Base-by-base conservation (phyloP, 2,329 filamentous ascomycete species). In the Dryadomyces sulphureus region DNA sequence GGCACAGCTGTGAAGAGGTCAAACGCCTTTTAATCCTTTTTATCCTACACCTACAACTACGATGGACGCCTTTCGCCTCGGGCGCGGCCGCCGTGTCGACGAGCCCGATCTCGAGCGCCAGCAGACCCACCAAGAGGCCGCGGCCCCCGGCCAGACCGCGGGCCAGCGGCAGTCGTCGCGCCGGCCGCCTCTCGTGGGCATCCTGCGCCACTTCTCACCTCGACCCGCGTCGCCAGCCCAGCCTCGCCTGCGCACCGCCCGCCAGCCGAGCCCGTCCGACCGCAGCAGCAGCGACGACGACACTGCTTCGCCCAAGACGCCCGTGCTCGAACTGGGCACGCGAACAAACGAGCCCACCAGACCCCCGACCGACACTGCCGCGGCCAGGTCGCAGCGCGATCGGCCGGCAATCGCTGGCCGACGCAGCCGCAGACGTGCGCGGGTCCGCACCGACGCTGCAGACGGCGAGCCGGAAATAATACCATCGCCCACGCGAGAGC, bases 291-390 rank as follows among this genome's bases (percentile, higher is more conserved):
- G 4, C 41, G 53, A 52, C 32, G 42, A 47, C 47, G 48, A 48
- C 17, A 16, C 50, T 16, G 48, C 53, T 39, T 68, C 64, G 19
- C 69, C 70, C 30, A 76, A 76, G 54, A 65, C 67, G 1, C 67
- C 70, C 2, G 59, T 60, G 3, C 63, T 67, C 42, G 55, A 59
- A 17, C 54, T 67, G 4, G 58, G 59, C 4, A 53, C 62, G 1
- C 62, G 63, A 59, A 62, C 62, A 17, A 56, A 53, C 48, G 57
- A 57, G n/a, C 62, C 60, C 16, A 60, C 58, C 21, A 59, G 57
- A 6, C 57, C 57, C 14, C 56, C 55, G 4, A 51, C 57, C 8
- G 41, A 54, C 49, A 54, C 52, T 16, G 49, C 49, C 32, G 55
- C 57, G 21, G 52, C 54, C n/a, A 48, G 51, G 32, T 47, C 45